A percentile compares a stretch with the other conserved stretches of the same genome.
phyloP scores from a whole-genome alignment of 495 filamentous ascomycete genomes.

The Pseudevernia furfuracea region DNA sequence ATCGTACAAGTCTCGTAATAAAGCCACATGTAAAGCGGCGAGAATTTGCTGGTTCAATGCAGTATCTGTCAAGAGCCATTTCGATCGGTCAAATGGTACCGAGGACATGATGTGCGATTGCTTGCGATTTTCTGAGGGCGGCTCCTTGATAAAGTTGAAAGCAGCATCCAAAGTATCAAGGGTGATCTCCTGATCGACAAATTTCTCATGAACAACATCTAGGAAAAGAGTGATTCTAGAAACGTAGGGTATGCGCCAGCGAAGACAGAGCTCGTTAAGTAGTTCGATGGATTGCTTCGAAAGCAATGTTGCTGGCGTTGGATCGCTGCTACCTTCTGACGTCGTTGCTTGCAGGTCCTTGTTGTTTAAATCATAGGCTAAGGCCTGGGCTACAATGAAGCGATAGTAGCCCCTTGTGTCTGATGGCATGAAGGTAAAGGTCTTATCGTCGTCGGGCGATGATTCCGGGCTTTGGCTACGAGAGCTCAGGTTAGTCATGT shows the following conservation, averaged over 20 bases:
- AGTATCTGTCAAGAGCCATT: conserved; percentile 79
- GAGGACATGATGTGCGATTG: conserved; percentile 39
- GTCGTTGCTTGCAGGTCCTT: conserved; percentile 47
- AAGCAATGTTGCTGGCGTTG: conserved; percentile 54
- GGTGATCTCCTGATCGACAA: conserved; percentile 73
- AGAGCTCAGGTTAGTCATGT: conserved; percentile 64
- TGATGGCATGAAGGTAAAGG: conserved; percentile 81
- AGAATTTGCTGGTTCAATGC: conserved; percentile 68
- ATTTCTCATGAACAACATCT: conserved; percentile 78
- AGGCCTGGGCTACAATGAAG: conserved; percentile 63
- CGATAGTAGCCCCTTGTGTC: conserved; percentile 78
- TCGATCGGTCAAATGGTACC: conserved; percentile 47
- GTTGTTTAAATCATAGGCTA: conserved; percentile 60
- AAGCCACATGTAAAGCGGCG: conserved; percentile 64
- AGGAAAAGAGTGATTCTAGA: conserved; percentile 74
- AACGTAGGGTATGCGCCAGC: conserved; percentile 86
- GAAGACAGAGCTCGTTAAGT: conserved; percentile 71
- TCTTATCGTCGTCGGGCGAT: conserved; percentile 42
- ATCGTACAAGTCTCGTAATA: conserved; percentile 83
- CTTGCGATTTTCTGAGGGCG: conserved; percentile 50
- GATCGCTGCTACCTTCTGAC: conserved; percentile 45
- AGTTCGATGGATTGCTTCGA: conserved; percentile 78
- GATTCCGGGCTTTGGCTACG: conserved; percentile 42
- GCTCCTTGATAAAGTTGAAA: conserved; percentile 72
- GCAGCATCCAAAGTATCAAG: conserved; percentile 73